These are phyloP conservation scores for Verbena officinalis DNA, from an alignment of 257 asterid genomes.

Conservation along the genomic window DNA sequence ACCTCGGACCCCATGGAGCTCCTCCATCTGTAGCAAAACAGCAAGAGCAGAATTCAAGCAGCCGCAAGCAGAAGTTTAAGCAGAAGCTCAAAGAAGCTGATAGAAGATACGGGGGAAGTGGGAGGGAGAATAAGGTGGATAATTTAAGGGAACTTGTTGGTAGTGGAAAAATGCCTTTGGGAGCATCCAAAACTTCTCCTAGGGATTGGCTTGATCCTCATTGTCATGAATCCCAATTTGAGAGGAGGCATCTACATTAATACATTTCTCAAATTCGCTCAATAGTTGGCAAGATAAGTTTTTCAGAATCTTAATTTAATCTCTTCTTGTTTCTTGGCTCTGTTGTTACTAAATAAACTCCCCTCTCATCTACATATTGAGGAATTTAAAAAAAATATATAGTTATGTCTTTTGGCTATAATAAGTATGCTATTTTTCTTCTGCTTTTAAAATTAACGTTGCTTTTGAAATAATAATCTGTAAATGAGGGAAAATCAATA, in stretches of 20 bases:
- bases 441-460: too few species aligned
- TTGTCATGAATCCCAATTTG: constrained; percentile 85
- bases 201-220: constrained; percentile 96
- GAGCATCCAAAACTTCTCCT: constrained; percentile 51
- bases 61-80: constrained; percentile 73
- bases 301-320: neutral
- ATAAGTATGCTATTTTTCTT: constrained; percentile 3
- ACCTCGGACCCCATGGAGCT: constrained; percentile 96
- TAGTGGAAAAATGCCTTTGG: constrained; percentile 48
- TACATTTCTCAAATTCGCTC: neutral
- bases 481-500: too few species aligned
- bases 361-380: neutral
- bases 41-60: constrained; percentile 54
- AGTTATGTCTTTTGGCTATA: constrained; percentile 27
- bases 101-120: constrained; percentile 53
- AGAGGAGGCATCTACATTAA: constrained; percentile 47
- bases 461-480: too few species aligned
- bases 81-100: constrained; percentile 90
- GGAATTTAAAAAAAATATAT: neutral
- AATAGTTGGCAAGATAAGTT: constrained; percentile 22
- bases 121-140: constrained; percentile 81
- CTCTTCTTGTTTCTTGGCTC: neutral
- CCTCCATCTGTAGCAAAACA: constrained; percentile 83
- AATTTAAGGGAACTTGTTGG: constrained; percentile 86
- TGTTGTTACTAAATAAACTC: constrained; percentile 29